Evolutionary conservation across 768 basidiomycete species (phyloP).

Genomic region (Suillus spraguei): DNA sequence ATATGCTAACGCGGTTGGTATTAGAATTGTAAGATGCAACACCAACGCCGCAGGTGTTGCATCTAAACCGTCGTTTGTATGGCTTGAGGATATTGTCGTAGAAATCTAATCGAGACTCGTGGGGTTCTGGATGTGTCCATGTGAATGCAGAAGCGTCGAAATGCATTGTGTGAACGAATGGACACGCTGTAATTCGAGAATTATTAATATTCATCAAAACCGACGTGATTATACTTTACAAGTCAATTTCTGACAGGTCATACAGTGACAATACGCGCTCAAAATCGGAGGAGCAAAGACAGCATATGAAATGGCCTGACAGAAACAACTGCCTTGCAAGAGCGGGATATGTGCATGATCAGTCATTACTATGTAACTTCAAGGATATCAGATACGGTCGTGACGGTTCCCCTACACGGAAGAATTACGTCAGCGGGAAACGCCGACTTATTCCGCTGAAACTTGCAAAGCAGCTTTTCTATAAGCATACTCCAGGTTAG

Average conservation of each 20-base stretch:
- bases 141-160: slow-evolving; percentile 50
- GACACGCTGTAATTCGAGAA: slow-evolving; percentile 44
- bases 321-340: slow-evolving; percentile 59
- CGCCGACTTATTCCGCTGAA: slow-evolving; percentile 31
- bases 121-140: slow-evolving; percentile 51
- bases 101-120: slow-evolving; percentile 41
- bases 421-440: slow-evolving; percentile 33
- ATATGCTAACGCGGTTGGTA: slow-evolving; percentile 53
- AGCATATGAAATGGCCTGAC: slow-evolving; percentile 51
- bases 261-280: slow-evolving; percentile 72
- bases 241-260: slow-evolving; percentile 62
- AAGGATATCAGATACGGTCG: neutral
- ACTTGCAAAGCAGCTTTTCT: slow-evolving; percentile 16
- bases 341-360: slow-evolving; percentile 14
- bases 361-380: neutral
- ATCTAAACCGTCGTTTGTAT: slow-evolving; percentile 64
- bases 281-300: slow-evolving; percentile 50
- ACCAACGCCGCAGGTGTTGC: slow-evolving; percentile 58
- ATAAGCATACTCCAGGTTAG: slow-evolving; percentile 15
- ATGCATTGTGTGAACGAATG: slow-evolving; percentile 66
- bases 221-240: slow-evolving; percentile 36
- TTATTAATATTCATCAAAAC: slow-evolving; percentile 11
- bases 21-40: slow-evolving; percentile 56
- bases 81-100: slow-evolving; percentile 53
- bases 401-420: neutral